Evolutionary conservation across 139 green algal species (phyloP), one percentile per base, ranked within the genome.

Genomic region (Prasinococcaceae sp.): DNA sequence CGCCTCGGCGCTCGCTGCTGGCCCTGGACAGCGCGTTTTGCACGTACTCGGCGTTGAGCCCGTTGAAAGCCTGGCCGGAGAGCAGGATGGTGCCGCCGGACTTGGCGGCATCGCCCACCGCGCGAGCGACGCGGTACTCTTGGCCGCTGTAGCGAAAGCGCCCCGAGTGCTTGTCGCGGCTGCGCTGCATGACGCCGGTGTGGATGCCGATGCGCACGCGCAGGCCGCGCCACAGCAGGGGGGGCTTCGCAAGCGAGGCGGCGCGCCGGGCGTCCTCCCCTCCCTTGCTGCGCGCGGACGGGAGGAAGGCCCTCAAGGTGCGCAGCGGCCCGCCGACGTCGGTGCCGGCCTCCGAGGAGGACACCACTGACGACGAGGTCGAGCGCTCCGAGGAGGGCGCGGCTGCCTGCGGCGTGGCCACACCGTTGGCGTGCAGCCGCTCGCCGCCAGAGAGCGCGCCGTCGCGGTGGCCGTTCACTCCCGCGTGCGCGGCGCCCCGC

Each of bases 181-280:
- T 54, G 27, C 8, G 8, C 32, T 54, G 25, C 16, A 40, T n/a
- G 6, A 4, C 4, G n/a, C 47, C 47, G 8, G 27, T 28, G 47
- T 54, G 47, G 10, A 54, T 39, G 27, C 47, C 47, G 25, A 54
- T 54, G 47, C 47, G 47, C 25, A 54, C 47, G 24, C 47, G 47
- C 12, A 54, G 27, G 10, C 47, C 47, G 3, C 19, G 20, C 25
- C 17, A 54, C 5, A n/a, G 14, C 6, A 30, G 25, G n/a, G n/a
- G n/a, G n/a, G n/a, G n/a, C n/a, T n/a, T n/a, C n/a, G n/a, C n/a
- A n/a, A n/a, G n/a, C n/a, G n/a, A n/a, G n/a, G n/a, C n/a, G n/a
- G n/a, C n/a, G n/a, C n/a, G n/a, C n/a, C n/a, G n/a, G n/a, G n/a
- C n/a, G n/a, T n/a, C n/a, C n/a, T n/a, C n/a, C n/a, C n/a, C n/a